Evolutionary conservation across 2,329 filamentous ascomycete genomes (phyloP).

Genomic region (Trichophaea hybrida): DNA sequence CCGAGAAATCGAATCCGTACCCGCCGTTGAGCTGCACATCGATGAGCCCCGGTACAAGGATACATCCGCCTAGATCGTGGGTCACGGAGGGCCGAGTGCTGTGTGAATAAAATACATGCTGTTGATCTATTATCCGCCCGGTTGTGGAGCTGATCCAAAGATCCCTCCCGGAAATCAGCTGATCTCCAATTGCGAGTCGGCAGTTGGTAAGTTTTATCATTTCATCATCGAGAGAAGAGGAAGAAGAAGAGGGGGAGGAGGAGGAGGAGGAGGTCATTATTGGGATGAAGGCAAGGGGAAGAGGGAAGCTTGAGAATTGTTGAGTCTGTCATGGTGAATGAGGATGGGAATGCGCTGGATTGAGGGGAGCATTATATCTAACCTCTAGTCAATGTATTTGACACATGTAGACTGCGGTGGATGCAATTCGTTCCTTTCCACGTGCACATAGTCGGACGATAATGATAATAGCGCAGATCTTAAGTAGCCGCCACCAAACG

Average conservation of each 20-base stretch:
- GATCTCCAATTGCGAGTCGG: slow-evolving; percentile 53
- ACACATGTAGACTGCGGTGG: too few species aligned
- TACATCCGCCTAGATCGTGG: slow-evolving; percentile 67
- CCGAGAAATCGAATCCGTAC: slow-evolving; percentile 37
- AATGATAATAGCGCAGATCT: too few species aligned
- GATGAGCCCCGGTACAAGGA: slow-evolving; percentile 73
- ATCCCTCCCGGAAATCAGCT: slow-evolving; percentile 53
- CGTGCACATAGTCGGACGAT: too few species aligned
- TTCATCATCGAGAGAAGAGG: slow-evolving; percentile 1
- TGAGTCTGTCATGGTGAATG: neutral
- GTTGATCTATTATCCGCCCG: slow-evolving; percentile 65
- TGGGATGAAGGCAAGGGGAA: neutral
- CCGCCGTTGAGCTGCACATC: slow-evolving; percentile 87
- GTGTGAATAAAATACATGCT: slow-evolving; percentile 53
- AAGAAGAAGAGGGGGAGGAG: neutral
- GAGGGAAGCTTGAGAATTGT: neutral
- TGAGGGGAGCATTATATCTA: too few species aligned
- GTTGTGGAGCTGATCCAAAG: slow-evolving; percentile 76
- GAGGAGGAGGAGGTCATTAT: neutral
- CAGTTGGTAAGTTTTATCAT: slow-evolving; percentile 88
- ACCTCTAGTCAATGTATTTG: too few species aligned
- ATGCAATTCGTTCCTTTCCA: too few species aligned
- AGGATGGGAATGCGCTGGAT: neutral
- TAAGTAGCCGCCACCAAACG: too few species aligned
- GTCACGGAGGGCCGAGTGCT: slow-evolving; percentile 55